Percentiles rank a stretch among this genome's conserved stretches.
phyloP scores from a whole-genome alignment of 208 protist genomes.

The Crithidia mellificae region DNA sequence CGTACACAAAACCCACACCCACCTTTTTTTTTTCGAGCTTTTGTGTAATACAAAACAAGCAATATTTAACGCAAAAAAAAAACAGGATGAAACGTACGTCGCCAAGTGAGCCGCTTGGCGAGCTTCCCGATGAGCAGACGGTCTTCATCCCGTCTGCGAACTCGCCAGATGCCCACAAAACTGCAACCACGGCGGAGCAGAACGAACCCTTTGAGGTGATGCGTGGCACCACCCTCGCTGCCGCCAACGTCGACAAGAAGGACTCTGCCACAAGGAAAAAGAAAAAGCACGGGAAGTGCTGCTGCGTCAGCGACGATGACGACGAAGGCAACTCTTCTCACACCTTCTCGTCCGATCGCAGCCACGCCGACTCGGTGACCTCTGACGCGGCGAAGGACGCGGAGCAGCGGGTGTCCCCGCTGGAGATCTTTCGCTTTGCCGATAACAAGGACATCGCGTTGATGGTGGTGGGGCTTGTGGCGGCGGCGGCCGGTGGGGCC shows the following conservation, averaged over 20 bases:
- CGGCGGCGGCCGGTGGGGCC: slow-evolving; percentile 50
- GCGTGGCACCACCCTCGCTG: background rate
- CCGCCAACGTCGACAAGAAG: background rate
- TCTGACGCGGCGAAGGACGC: background rate
- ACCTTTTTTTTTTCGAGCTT: no score
- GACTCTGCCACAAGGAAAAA: background rate
- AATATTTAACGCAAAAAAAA: background rate
- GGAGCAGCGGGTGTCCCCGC: slow-evolving; percentile 40
- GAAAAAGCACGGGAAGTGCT: background rate
- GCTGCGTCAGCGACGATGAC: background rate
- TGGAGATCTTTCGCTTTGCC: slow-evolving; percentile 72
- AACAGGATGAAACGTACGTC: background rate
- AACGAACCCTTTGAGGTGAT: background rate
- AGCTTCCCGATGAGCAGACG: background rate
- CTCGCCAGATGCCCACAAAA: background rate
- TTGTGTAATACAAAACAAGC: background rate
- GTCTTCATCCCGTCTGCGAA: background rate
- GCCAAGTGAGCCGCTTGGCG: background rate
- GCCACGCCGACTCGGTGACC: background rate
- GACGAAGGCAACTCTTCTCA: background rate
- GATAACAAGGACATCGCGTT: slow-evolving; percentile 46
- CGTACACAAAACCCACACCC: no score
- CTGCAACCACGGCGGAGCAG: background rate
- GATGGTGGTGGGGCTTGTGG: slow-evolving; percentile 75
- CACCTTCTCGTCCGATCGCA: background rate